Conservation (phyloP, 2,329 filamentous ascomycete species). For the Ophiostoma australiae region DNA sequence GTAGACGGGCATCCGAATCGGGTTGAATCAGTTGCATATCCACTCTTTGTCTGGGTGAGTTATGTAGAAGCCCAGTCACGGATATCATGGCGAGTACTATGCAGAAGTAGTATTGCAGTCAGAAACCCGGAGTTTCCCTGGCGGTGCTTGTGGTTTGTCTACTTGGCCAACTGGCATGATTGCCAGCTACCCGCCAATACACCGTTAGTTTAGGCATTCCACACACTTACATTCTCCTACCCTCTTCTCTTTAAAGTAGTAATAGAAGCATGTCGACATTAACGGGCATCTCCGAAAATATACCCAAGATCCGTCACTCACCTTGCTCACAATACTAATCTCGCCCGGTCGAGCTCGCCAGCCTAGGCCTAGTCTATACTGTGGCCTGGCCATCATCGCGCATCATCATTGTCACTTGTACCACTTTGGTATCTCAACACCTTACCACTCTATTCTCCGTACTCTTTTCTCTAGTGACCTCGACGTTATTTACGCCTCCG, state of each 20-base stretch:
- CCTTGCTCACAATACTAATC: not conserved
- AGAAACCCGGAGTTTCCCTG: not conserved
- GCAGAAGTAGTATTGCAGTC: not conserved
- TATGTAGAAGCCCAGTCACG: not conserved
- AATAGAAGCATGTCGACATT: not conserved
- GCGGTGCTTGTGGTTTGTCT: not conserved
- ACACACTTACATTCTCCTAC: not conserved
- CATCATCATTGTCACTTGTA: not conserved
- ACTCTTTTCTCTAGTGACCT: not conserved
- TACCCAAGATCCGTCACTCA: not conserved
- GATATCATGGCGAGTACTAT: not conserved
- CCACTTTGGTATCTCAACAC: not conserved
- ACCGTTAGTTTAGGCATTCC: not conserved
- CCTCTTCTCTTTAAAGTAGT: not conserved
- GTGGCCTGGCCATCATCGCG: not conserved
- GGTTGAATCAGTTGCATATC: not conserved
- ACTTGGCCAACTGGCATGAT: not conserved
- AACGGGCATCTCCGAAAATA: constrained; percentile 1
- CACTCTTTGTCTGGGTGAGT: not conserved
- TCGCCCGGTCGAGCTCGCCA: not conserved
- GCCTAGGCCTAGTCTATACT: not conserved
- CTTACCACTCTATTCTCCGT: not conserved
- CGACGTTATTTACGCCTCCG: not conserved
- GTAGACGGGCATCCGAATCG: not conserved
- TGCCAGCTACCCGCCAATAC: not conserved